Evolutionary conservation across 2,329 filamentous ascomycete species (phyloP).

Genomic region (Rosellinia necatrix): DNA sequence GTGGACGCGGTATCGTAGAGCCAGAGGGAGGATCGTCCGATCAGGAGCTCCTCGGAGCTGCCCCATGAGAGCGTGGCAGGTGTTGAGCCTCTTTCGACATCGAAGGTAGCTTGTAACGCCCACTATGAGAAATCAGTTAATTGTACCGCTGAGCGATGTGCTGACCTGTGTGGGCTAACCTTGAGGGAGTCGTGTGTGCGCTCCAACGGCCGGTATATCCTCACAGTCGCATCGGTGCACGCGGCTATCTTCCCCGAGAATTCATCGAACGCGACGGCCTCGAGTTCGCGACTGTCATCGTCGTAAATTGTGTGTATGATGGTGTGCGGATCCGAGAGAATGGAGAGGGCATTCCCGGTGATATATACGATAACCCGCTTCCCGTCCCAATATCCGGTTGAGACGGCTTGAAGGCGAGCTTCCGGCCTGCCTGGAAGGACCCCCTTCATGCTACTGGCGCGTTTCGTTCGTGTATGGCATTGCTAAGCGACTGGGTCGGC

Average conservation of each 20-base stretch:
- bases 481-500: constrained; percentile 25
- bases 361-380: constrained; percentile 67
- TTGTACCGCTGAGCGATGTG: background rate
- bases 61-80: constrained; percentile 77
- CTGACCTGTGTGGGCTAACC: constrained; percentile 51
- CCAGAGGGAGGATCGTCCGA: constrained; percentile 71
- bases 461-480: constrained; percentile 34
- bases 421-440: constrained; percentile 55
- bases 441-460: constrained; percentile 49
- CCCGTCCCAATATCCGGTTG: constrained; percentile 52
- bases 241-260: constrained; percentile 82
- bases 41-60: constrained; percentile 78
- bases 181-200: constrained; percentile 73
- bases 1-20: constrained; percentile 63
- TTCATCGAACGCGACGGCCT: constrained; percentile 82
- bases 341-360: constrained; percentile 83
- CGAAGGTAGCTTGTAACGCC: constrained; percentile 66
- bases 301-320: constrained; percentile 92
- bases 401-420: constrained; percentile 52
- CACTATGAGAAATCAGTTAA: constrained; percentile 51
- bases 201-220: constrained; percentile 78
- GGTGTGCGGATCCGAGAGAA: constrained; percentile 74
- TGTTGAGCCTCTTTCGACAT: constrained; percentile 56
- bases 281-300: constrained; percentile 68
- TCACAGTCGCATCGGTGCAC: constrained; percentile 68